Evolutionary conservation across 345 rosid genomes (phyloP), one percentile per base, ranked within the genome.

Genomic region (Lepidium africanum): DNA sequence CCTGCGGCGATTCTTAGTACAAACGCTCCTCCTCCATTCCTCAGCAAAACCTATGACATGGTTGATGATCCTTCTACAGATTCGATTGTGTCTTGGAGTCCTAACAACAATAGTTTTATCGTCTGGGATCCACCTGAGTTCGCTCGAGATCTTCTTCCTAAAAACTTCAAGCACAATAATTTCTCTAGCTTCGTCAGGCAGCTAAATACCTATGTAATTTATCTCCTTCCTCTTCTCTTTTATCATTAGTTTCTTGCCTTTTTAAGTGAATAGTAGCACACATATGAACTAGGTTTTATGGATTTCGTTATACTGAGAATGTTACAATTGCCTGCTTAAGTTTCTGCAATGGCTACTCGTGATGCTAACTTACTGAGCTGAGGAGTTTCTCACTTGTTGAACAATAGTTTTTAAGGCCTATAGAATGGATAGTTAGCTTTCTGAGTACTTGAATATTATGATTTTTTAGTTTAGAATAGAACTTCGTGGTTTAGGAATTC

Each of bases 71-170:
- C 90, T 0, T 70, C 81, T 14, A 79, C 92, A 2, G 95, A 89
- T 72, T 69, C 86, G 45, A 68, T 87, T 35, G 90, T 92, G 2
- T 92, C 98, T 3, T 92, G 98, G 98, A 85, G 95, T 69, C 30
- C 65, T 9, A 77, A 79, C 36, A 89, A 82, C 64, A 92, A 89
- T 35, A 92, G 98, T 78, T 89, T 92, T 60, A 83, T 92, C 53
- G 98, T 92, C 17, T 92, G 92, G 98, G 84, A 92, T 67, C 92
- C 89, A 35, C 92, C 98, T 5, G 91, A 82, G 81, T 92, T 92
- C 54, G 92, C 92, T 0, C 78, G 88, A 45, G 95, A 89, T 80
- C 86, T 92, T 23, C 78, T 92, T 37, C 98, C 98, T 57, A 87
- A 86, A 79, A 84, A 86, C 58, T 92, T 92, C 46, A 89, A 92